These are phyloP conservation scores for Rhizophlyctis rosea DNA, from an alignment of 192 early-diverging fungal species.

Conservation along the genomic window DNA sequence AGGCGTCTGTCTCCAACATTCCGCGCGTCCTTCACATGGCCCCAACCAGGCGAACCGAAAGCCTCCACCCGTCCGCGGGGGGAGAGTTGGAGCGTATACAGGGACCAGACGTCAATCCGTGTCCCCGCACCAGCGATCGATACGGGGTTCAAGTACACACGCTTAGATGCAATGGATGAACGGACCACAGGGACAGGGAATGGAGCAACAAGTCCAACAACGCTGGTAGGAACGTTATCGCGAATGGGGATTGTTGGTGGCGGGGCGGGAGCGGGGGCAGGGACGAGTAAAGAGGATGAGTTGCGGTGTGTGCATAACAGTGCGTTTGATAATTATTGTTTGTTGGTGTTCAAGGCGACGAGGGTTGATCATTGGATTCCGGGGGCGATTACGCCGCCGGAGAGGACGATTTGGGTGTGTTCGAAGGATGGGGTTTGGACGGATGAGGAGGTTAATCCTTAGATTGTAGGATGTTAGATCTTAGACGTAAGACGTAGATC, in stretches of 20 bases:
- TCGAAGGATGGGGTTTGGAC: slow-evolving; percentile 33
- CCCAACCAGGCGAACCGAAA: slow-evolving; percentile 50
- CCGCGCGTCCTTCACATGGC: slow-evolving; percentile 72
- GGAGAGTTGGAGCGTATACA: slow-evolving; percentile 15
- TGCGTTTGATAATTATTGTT: slow-evolving; percentile 73
- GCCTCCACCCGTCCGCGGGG: background rate
- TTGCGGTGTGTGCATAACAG: slow-evolving; percentile 59
- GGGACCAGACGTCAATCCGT: slow-evolving; percentile 5
- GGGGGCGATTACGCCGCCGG: slow-evolving; percentile 12
- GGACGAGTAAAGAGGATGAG: slow-evolving; percentile 38
- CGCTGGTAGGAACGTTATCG: background rate
- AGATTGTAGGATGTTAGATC: too few species aligned
- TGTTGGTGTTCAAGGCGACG: slow-evolving; percentile 64
- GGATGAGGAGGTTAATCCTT: slow-evolving; percentile 35
- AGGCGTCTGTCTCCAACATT: slow-evolving; percentile 47
- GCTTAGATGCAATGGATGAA: slow-evolving; percentile 50
- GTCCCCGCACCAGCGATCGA: slow-evolving; percentile 35
- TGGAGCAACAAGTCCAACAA: background rate
- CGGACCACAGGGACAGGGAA: background rate
- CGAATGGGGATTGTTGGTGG: background rate
- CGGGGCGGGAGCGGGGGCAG: background rate
- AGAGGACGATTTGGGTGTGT: slow-evolving; percentile 19
- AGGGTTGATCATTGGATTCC: slow-evolving; percentile 56
- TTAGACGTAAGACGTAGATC: too few species aligned
- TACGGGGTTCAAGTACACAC: slow-evolving; percentile 56